These are phyloP conservation scores for Aspergillus oerlinghausenensis DNA, from an alignment of 2,329 filamentous ascomycete genomes.

Conservation along the genomic window DNA sequence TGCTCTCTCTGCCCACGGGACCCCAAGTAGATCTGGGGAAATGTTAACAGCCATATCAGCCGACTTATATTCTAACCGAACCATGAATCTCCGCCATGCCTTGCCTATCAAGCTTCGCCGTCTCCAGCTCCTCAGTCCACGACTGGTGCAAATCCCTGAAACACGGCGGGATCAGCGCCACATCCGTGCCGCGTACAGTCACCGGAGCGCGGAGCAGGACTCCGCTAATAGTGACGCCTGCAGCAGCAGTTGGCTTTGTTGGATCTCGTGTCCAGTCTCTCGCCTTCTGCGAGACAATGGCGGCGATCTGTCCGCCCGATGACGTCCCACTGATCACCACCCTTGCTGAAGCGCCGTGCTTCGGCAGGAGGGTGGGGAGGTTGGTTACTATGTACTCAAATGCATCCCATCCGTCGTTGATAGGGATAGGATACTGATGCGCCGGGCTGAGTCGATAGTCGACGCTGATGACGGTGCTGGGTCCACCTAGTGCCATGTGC, in stretches of 20 bases:
- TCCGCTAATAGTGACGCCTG: background rate
- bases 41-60: background rate
- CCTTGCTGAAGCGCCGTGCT: background rate
- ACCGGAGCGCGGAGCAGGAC: conserved; percentile 1
- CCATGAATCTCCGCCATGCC: background rate
- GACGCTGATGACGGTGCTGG: background rate
- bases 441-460: background rate
- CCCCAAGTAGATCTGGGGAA: background rate
- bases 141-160: background rate
- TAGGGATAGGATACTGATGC: background rate
- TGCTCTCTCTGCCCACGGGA: background rate
- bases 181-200: background rate
- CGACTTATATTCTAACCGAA: background rate
- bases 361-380: background rate
- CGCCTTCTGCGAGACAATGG: background rate
- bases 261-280: background rate
- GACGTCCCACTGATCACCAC: background rate
- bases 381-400: background rate
- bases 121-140: background rate
- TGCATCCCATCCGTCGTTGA: background rate
- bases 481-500: conserved; percentile 1
- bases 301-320: background rate
- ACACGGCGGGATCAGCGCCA: background rate
- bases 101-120: background rate
- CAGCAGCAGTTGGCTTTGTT: background rate